Evolutionary conservation across 164 flowering plant species (phyloP).

Genomic region (Dillenia suffruticosa): DNA sequence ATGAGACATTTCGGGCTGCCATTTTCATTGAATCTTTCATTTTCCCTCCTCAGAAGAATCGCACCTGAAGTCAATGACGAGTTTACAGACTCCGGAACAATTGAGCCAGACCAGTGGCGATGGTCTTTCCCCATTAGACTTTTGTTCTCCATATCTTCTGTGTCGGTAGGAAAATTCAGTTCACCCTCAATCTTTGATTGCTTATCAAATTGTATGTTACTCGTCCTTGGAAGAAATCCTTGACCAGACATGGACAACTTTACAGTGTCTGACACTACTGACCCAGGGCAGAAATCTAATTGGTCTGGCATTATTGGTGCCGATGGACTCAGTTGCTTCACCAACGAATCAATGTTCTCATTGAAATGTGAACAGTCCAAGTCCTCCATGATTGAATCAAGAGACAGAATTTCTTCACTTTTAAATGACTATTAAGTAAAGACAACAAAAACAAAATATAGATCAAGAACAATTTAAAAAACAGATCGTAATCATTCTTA

Average conservation of each 20-base stretch:
- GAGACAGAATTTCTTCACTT: constrained; percentile 13
- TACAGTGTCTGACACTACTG: constrained; percentile 31
- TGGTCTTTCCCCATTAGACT: constrained; percentile 6
- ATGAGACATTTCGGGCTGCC: constrained; percentile 11
- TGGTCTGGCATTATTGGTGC: constrained; percentile 37
- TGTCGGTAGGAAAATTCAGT: neutral
- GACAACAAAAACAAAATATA: neutral
- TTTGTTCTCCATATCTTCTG: constrained; percentile 14
- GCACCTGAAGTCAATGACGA: constrained; percentile 15
- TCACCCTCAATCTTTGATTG: neutral
- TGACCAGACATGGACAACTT: constrained; percentile 17
- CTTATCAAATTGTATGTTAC: no score
- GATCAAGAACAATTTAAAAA: neutral
- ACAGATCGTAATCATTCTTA: no score
- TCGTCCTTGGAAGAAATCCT: neutral
- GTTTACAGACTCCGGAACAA: constrained; percentile 17
- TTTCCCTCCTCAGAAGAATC: constrained; percentile 6
- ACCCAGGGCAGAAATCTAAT: constrained; percentile 15
- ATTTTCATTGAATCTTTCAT: constrained; percentile 11
- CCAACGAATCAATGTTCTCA: constrained; percentile 15
- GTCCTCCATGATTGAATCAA: constrained; percentile 13
- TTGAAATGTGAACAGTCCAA: constrained; percentile 10
- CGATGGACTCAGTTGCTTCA: constrained; percentile 18
- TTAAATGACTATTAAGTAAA: neutral
- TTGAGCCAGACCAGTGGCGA: constrained; percentile 11